phyloP scores from a whole-genome alignment of 148 eudicot species.

The Chenopodium album region DNA sequence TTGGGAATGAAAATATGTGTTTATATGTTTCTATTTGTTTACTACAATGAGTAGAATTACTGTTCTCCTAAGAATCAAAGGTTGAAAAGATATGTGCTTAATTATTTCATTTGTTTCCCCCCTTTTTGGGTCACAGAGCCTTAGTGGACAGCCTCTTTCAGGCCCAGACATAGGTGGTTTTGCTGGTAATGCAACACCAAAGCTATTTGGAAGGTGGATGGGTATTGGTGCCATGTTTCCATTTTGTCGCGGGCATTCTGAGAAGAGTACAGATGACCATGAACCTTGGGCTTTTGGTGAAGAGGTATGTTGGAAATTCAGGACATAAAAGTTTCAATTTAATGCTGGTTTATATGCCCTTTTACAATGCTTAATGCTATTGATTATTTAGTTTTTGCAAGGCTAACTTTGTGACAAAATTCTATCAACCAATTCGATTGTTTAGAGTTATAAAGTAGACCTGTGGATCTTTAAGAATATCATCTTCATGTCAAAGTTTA shows the following conservation, averaged over 20 bases:
- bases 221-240: conserved; percentile 95
- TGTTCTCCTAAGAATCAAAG: neutral
- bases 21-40: neutral
- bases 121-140: conserved; percentile 49
- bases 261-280: conserved; percentile 65
- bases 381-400: neutral
- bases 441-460: neutral
- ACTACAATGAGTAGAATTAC: neutral
- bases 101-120: neutral
- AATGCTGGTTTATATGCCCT: neutral
- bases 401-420: neutral
- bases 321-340: neutral
- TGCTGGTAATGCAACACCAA: conserved; percentile 97
- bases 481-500: neutral
- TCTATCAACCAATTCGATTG: neutral
- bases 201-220: conserved; percentile 98
- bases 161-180: conserved; percentile 99
- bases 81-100: neutral
- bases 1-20: neutral
- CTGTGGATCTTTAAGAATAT: neutral
- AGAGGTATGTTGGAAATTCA: conserved; percentile 53
- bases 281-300: conserved; percentile 98
- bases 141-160: conserved; percentile 95
- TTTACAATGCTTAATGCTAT: conserved; percentile 5
- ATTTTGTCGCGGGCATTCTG: conserved; percentile 95